Base-by-base conservation (phyloP, 176 grass and related monocot species). In the Tillandsia fasciculata region DNA sequence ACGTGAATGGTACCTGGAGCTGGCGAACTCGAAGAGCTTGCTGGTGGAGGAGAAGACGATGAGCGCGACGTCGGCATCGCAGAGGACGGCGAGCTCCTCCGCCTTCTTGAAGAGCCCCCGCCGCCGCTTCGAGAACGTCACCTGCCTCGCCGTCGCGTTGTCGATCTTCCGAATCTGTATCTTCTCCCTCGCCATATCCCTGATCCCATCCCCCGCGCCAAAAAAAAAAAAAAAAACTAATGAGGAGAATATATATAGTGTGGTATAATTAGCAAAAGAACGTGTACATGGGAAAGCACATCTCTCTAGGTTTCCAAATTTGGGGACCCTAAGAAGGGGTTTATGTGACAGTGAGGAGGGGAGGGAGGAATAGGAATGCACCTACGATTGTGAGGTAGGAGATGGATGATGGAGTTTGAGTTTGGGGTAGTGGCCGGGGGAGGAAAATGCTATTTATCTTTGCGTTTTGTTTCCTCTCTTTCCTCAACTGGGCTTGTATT, bases 31-130 rank as follows among this genome's bases (percentile, higher is more conserved):
- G 54, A 80, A 83, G 66, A 91, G 81, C 70, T 87, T 96, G 77
- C 83, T 83, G 69, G 83, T 86, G 73, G 86, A 83, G 42, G 88
- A 91, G 83, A 96, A 89, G 66, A 87, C 79, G 75, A 91, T 79
- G 78, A 96, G 74, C 2, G 80, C 88, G 33, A 96, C 88, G 51
- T 96, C 83, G 66, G 88, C 85, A 26, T 85, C 86, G 78, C 88
- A 96, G 71, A 92, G 80, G 70, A 96, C 78, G 69, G 86, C 72
- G 73, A 96, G 88, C 72, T 96, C 92, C 76, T 86, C 68, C 3
- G 86, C 83, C 86, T 96, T 91, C 73, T 96, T 91, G 77, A 96
- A 91, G 1, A 91, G 59, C 10, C 85, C 92, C 81, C 89, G 75
- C 22, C 86, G 83, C 48, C 92, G 72, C 83, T 91, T 96, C 49